These are phyloP conservation scores for Acanthamoeba healyi DNA, from an alignment of 208 protist genomes.

Conservation along the genomic window DNA sequence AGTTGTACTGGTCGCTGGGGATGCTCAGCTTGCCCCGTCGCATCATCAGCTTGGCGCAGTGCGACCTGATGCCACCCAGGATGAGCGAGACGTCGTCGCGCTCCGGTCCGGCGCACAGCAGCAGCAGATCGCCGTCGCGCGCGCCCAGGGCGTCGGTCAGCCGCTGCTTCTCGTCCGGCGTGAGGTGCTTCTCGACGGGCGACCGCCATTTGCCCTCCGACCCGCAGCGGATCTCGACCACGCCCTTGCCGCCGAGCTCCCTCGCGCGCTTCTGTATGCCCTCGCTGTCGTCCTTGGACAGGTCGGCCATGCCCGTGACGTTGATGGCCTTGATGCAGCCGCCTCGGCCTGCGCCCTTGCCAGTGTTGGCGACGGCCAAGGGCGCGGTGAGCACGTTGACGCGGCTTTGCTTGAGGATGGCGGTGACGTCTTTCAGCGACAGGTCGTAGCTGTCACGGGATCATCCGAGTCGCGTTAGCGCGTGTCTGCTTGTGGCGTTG, in stretches of 20 bases:
- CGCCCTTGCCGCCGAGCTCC: background rate
- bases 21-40: constrained; percentile 46
- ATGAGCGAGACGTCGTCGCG: constrained; percentile 42
- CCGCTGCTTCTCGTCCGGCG: background rate
- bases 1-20: constrained; percentile 81
- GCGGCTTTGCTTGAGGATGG: constrained; percentile 11
- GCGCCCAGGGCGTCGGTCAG: background rate
- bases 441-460: background rate
- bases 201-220: constrained; percentile 71
- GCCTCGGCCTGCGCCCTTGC: background rate
- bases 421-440: background rate
- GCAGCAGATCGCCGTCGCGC: constrained; percentile 69
- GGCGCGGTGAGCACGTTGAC: background rate
- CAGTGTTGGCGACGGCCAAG: background rate
- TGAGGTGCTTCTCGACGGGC: constrained; percentile 57
- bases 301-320: background rate
- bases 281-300: background rate
- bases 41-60: constrained; percentile 72
- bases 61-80: constrained; percentile 71
- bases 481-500: background rate
- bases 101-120: constrained; percentile 72
- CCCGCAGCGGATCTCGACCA: background rate
- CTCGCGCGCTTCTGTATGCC: background rate
- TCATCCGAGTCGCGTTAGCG: background rate
- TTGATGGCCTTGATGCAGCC: constrained; percentile 61